Conservation (phyloP, 805 yeast genomes). For the Saccharomycopsis malanga region DNA sequence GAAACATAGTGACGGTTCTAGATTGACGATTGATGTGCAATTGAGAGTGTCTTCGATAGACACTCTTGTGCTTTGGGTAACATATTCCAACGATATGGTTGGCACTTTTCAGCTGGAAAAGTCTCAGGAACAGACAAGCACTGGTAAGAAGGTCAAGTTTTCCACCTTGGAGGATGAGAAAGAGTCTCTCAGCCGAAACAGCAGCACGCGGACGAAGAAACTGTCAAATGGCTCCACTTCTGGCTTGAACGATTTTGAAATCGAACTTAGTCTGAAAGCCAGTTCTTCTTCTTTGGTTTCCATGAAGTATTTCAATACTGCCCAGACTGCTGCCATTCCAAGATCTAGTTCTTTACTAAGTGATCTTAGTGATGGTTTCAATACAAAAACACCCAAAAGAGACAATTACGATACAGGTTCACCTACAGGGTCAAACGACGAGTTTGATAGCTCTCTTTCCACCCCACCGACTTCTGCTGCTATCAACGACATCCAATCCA, state of each 20-base stretch:
- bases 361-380: constrained; percentile 8
- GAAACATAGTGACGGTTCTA: constrained; percentile 60
- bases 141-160: constrained; percentile 10
- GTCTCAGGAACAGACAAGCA: not conserved
- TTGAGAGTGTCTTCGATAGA: constrained; percentile 58
- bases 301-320: not conserved
- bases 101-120: not conserved
- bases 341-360: constrained; percentile 8
- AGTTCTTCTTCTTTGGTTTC: constrained; percentile 13
- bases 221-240: not conserved
- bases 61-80: constrained; percentile 71
- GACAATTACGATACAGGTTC: not conserved
- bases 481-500: not conserved
- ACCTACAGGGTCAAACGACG: constrained; percentile 1
- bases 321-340: not conserved
- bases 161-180: not conserved
- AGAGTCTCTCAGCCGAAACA: not conserved
- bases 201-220: not conserved
- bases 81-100: constrained; percentile 55
- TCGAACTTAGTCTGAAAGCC: constrained; percentile 1
- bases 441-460: constrained; percentile 6
- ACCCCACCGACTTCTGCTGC: constrained; percentile 12
- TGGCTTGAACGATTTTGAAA: constrained; percentile 3
- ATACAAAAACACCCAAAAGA: not conserved
- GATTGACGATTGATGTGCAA: constrained; percentile 68